Evolutionary conservation across 1,284 basidiomycete genomes (phyloP).

Genomic region (Ustilago hordei): DNA sequence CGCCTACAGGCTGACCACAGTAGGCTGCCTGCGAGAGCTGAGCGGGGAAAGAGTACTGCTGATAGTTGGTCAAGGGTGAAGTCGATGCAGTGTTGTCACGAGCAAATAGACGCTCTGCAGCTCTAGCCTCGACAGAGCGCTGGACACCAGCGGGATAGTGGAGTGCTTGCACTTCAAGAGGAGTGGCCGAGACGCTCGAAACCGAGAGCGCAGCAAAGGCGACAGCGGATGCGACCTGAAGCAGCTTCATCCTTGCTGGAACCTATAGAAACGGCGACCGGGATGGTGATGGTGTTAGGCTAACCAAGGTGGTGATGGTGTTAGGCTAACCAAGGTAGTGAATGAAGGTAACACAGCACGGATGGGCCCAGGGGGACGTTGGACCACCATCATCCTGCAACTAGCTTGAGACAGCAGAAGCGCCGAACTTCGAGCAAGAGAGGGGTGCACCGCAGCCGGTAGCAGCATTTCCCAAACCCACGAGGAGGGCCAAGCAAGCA

Average conservation of each 20-base stretch:
- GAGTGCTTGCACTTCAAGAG: conserved; percentile 9
- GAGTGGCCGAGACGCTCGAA: conserved; percentile 18
- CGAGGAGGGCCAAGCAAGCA: background rate
- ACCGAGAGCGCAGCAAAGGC: conserved; percentile 20
- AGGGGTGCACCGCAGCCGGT: background rate
- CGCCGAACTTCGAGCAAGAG: background rate
- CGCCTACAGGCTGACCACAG: conserved; percentile 36
- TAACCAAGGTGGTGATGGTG: background rate
- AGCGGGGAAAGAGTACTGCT: conserved; percentile 47
- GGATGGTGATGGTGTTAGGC: background rate
- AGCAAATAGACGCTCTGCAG: conserved; percentile 19
- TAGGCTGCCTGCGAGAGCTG: conserved; percentile 54
- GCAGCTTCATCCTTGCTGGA: conserved; percentile 18
- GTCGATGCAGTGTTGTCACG: conserved; percentile 33
- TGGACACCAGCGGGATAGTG: conserved; percentile 27
- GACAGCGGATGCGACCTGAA: conserved; percentile 20
- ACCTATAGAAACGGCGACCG: background rate
- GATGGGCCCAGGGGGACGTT: background rate
- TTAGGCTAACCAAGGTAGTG: no score
- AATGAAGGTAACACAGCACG: background rate
- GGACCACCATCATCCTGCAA: no score
- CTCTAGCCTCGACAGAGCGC: conserved; percentile 20
- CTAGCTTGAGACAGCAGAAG: background rate
- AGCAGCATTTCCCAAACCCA: background rate
- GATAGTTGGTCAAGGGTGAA: conserved; percentile 33